phyloP scores from a whole-genome alignment of 1,284 basidiomycete species.

The Microbotryomycetes sp. region DNA sequence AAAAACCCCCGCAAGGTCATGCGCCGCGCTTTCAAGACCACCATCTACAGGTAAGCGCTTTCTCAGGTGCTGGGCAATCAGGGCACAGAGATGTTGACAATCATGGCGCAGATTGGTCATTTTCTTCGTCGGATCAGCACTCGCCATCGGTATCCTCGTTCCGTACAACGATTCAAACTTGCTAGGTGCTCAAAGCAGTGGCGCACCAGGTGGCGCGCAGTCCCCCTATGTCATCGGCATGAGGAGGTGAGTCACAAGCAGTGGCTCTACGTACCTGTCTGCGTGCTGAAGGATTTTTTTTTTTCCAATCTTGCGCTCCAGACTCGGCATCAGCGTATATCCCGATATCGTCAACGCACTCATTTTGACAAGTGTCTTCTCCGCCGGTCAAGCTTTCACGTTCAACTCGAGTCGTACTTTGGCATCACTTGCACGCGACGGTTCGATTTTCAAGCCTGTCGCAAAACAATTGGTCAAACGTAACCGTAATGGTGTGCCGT shows the following conservation, averaged over 20 bases:
- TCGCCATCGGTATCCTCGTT: constrained; percentile 37
- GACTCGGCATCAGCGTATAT: constrained; percentile 19
- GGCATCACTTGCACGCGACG: constrained; percentile 30
- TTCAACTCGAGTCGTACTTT: constrained; percentile 31
- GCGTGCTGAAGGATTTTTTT: too few species aligned
- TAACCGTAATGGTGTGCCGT: neutral
- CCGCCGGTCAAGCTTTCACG: constrained; percentile 31
- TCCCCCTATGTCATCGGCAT: constrained; percentile 32
- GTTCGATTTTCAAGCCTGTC: constrained; percentile 20
- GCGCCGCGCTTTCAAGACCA: constrained; percentile 39
- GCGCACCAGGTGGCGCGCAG: neutral
- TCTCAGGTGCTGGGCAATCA: too few species aligned
- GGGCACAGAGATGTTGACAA: too few species aligned
- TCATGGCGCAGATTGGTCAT: neutral
- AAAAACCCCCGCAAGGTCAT: constrained; percentile 38
- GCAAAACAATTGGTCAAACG: too few species aligned
- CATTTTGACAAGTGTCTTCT: constrained; percentile 28
- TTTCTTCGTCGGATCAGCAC: constrained; percentile 35
- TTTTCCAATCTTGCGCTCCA: too few species aligned
- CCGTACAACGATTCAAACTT: constrained; percentile 25
- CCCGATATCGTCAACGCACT: constrained; percentile 31
- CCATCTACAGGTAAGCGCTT: constrained; percentile 37
- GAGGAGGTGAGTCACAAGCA: too few species aligned
- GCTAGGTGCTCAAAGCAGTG: neutral
- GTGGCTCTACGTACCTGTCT: too few species aligned